Conservation (phyloP, 2,329 filamentous ascomycete genomes). For the Penicillium sp. region DNA sequence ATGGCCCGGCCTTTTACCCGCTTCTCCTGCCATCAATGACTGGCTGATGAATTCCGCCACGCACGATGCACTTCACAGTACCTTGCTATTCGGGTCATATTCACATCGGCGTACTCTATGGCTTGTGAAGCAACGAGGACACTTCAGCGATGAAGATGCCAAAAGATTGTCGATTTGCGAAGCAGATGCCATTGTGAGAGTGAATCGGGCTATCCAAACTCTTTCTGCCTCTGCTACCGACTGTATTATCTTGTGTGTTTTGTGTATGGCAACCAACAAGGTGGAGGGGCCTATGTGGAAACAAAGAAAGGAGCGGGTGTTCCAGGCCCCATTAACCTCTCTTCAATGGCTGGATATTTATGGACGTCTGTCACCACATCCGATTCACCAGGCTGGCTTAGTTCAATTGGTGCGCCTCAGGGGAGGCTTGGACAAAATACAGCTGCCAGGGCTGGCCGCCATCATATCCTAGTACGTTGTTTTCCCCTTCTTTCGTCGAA, state of each 20-base stretch:
- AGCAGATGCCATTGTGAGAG: conserved; percentile 5
- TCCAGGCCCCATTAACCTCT: conserved; percentile 16
- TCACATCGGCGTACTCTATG: conserved; percentile 12
- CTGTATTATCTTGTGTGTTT: conserved; percentile 6
- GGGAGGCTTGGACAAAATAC: conserved; percentile 24
- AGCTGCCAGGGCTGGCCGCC: conserved; percentile 33
- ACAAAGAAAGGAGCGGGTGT: conserved; percentile 9
- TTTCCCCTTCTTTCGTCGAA: background rate
- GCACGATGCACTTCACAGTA: conserved; percentile 11
- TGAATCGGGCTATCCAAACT: conserved; percentile 13
- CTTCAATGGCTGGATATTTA: conserved; percentile 26
- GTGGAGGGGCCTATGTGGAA: conserved; percentile 3
- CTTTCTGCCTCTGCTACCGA: conserved; percentile 8
- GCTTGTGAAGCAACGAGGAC: conserved; percentile 3
- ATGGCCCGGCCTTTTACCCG: conserved; percentile 14
- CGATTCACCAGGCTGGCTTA: conserved; percentile 15
- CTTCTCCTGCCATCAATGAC: background rate
- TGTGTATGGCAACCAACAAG: conserved; percentile 10
- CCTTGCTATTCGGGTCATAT: conserved; percentile 16
- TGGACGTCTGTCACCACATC: conserved; percentile 13
- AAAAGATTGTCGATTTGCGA: conserved; percentile 7
- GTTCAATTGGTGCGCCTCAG: conserved; percentile 16
- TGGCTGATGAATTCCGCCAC: conserved; percentile 9
- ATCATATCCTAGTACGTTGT: conserved; percentile 31
- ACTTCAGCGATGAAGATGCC: conserved; percentile 11